Evolutionary conservation across 2,329 filamentous ascomycete species (phyloP), one percentile per base, ranked within the genome.

Genomic region (Aspergillus viridinutans): DNA sequence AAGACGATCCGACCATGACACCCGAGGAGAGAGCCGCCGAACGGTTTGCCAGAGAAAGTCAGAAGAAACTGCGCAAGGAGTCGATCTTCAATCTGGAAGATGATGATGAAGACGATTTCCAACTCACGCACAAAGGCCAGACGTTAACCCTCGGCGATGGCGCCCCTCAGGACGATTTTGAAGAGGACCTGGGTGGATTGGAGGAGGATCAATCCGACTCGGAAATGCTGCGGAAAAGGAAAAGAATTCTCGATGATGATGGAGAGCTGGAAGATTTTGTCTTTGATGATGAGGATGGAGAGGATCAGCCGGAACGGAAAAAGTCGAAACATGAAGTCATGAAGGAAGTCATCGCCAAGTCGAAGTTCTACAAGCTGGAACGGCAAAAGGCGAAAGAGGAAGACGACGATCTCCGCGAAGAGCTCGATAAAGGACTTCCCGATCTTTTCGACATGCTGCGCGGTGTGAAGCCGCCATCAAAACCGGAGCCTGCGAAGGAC

Each of bases 271-370:
- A 70, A 60, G 70, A 68, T 7, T 67, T 69, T 1, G 55, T 52
- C 17, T 68, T 70, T 4, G 79, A 80, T 5, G 78, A 75, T n/a
- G 81, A 78, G 2, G 80, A 79, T 0, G 78, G 77, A 4, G 80
- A 81, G 38, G 80, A 80, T 21, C 78, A 87, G 61, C 92, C 91
- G 0, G 89, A 93, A 66, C 84, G 88, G 58, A 97, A 96, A 74
- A 99, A 97, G 79, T 88, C 88, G 3, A 97, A 97, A 76, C 90
- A 94, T 54, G 94, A 99, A 74, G 90, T 99, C 51, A 97, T 97
- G 90, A 89, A 96, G 68, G 95, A 99, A 74, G 83, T 99, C 59
- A 97, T 99, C 64, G 90, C 92, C 59, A 99, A 99, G 76, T 97
- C 93, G 1, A 99, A 99, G 72, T 81, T 90, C 60, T 84, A 97